Percentiles rank a stretch among this genome's conserved stretches.
These are phyloP conservation scores for Candida verbasci DNA, from an alignment of 805 yeast genomes.

Conservation along the genomic window DNA sequence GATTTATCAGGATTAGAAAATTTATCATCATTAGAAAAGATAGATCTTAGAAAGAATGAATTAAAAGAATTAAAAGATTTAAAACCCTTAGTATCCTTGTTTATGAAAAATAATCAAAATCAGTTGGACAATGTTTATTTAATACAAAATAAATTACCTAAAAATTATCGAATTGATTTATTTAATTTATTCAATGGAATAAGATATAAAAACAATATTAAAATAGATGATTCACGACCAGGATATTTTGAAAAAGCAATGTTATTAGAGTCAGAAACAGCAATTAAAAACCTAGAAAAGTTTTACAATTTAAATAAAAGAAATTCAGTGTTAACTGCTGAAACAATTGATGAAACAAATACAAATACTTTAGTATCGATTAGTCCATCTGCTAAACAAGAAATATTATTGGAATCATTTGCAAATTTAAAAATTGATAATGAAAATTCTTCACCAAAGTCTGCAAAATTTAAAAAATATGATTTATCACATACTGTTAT, in stretches of 20 bases:
- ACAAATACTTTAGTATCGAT: slow-evolving; percentile 3
- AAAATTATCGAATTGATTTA: slow-evolving; percentile 47
- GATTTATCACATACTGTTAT: slow-evolving; percentile 17
- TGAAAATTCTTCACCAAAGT: neutral
- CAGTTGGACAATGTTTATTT: slow-evolving; percentile 38
- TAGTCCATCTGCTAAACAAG: slow-evolving; percentile 1
- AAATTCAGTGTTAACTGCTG: slow-evolving; percentile 4
- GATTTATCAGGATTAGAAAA: slow-evolving; percentile 44
- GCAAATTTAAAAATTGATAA: slow-evolving; percentile 7
- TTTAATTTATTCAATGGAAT: slow-evolving; percentile 56
- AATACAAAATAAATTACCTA: slow-evolving; percentile 41
- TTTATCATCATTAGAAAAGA: slow-evolving; percentile 40
- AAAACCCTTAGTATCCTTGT: slow-evolving; percentile 33
- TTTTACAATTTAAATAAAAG: slow-evolving; percentile 15
- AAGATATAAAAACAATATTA: slow-evolving; percentile 41
- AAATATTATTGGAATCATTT: slow-evolving; percentile 8
- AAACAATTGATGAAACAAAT: slow-evolving; percentile 2
- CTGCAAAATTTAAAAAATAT: slow-evolving; percentile 9
- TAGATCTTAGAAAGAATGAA: slow-evolving; percentile 50
- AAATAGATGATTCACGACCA: slow-evolving; percentile 57
- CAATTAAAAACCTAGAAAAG: slow-evolving; percentile 40
- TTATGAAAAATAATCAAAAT: slow-evolving; percentile 23
- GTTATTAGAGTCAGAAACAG: slow-evolving; percentile 46
- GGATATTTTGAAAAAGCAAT: slow-evolving; percentile 58
- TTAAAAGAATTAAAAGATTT: slow-evolving; percentile 30